phyloP scores from a whole-genome alignment of 78 protist genomes.

The Planoprotostelium fungivorum region DNA sequence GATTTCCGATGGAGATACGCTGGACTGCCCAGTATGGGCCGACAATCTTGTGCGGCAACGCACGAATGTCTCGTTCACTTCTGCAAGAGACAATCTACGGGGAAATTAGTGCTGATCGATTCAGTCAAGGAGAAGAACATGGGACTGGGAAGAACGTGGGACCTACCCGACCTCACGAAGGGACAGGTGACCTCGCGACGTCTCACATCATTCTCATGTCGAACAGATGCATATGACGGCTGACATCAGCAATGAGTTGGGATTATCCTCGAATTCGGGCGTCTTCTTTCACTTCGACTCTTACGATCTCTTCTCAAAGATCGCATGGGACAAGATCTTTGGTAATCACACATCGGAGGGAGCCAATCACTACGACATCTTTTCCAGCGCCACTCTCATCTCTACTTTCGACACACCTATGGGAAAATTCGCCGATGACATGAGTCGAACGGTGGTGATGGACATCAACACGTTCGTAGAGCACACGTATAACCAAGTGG shows the following conservation, averaged over 20 bases:
- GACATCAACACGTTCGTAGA: neutral
- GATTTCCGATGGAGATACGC: slow-evolving; percentile 14
- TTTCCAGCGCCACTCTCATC: neutral
- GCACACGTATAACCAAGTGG: neutral
- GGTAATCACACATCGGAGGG: neutral
- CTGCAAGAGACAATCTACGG: slow-evolving; percentile 1
- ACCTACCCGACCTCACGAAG: neutral
- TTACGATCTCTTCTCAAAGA: neutral
- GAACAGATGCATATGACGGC: neutral
- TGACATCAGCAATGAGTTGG: neutral
- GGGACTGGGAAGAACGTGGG: slow-evolving; percentile 58
- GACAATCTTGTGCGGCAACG: neutral
- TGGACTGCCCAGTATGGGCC: slow-evolving; percentile 9
- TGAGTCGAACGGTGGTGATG: neutral
- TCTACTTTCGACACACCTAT: neutral
- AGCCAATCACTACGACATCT: neutral
- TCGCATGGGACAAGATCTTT: neutral
- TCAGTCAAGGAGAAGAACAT: slow-evolving; percentile 37
- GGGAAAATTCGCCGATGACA: neutral
- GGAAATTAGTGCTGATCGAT: slow-evolving; percentile 14
- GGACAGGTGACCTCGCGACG: slow-evolving; percentile 28
- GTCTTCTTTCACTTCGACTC: neutral
- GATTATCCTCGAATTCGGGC: neutral
- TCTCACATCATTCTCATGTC: no score
- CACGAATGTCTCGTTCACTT: slow-evolving; percentile 21